These are phyloP conservation scores for Brasilioporus rufonigricans DNA, from an alignment of 768 basidiomycete species.

Conservation along the genomic window DNA sequence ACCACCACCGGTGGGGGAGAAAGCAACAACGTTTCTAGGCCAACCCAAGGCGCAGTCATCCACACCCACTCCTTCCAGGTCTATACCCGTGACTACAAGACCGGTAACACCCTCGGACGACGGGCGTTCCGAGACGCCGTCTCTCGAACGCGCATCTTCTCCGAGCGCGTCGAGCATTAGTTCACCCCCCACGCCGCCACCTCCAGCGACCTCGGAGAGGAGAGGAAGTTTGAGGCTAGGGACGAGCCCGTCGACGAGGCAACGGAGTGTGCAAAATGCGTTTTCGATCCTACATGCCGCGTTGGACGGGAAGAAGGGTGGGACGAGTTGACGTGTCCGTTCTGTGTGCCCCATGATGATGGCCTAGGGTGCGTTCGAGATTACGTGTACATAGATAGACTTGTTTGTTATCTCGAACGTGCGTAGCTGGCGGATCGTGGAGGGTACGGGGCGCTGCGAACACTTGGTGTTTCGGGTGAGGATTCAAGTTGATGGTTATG, in stretches of 20 bases:
- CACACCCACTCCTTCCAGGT: not conserved
- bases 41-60: conserved; percentile 8
- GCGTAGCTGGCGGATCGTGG: not conserved
- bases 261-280: conserved; percentile 21
- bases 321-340: conserved; percentile 4
- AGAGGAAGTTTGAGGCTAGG: conserved; percentile 18
- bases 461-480: no score
- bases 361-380: no score
- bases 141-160: conserved; percentile 26
- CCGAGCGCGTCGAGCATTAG: conserved; percentile 25
- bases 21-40: not conserved
- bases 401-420: not conserved
- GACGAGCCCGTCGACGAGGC: conserved; percentile 22
- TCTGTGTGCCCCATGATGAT: not conserved
- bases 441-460: no score
- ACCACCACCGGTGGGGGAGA: conserved; percentile 24
- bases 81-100: not conserved
- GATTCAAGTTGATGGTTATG: no score
- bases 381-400: not conserved
- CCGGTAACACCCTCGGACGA: conserved; percentile 36
- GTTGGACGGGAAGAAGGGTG: conserved; percentile 26
- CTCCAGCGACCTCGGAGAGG: conserved; percentile 14
- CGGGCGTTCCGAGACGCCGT: conserved; percentile 22
- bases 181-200: conserved; percentile 25
- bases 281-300: conserved; percentile 30